phyloP scores from a whole-genome alignment of 139 green algal genomes.

The Trebouxia sp. region DNA sequence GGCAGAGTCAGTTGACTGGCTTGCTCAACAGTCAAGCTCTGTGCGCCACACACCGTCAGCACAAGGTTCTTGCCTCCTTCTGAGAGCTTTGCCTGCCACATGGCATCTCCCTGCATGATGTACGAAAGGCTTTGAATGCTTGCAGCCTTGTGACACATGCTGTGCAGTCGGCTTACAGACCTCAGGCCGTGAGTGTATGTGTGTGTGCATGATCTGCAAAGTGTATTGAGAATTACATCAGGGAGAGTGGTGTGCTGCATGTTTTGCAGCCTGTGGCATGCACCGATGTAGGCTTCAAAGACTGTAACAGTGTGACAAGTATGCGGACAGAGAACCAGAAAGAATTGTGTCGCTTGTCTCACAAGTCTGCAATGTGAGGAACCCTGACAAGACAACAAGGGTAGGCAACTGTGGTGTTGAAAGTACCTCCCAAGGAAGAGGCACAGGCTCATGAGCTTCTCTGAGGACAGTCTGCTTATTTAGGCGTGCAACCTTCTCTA shows the following conservation, averaged over 20 bases:
- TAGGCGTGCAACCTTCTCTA: background rate
- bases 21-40: conserved; percentile 3
- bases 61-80: background rate
- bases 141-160: background rate
- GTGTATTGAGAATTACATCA: no score
- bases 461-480: conserved; percentile 12
- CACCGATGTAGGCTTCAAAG: no score
- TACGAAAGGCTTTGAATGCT: no score
- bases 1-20: conserved; percentile 12
- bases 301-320: no score
- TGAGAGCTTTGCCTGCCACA: conserved; percentile 12
- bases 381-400: background rate
- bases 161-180: background rate
- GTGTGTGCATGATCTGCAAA: no score
- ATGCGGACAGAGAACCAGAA: no score
- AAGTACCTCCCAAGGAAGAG: background rate
- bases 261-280: no score
- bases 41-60: background rate
- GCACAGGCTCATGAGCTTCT: conserved; percentile 11
- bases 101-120: background rate
- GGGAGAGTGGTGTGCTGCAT: no score
- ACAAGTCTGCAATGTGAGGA: no score
- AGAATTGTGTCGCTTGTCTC: no score
- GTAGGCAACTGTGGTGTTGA: background rate
- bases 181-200: no score